Percentiles rank a stretch among this genome's conserved stretches.
Evolutionary conservation across 176 grass and related monocot genomes (phyloP).

Genomic region (Aegilops bicornis): DNA sequence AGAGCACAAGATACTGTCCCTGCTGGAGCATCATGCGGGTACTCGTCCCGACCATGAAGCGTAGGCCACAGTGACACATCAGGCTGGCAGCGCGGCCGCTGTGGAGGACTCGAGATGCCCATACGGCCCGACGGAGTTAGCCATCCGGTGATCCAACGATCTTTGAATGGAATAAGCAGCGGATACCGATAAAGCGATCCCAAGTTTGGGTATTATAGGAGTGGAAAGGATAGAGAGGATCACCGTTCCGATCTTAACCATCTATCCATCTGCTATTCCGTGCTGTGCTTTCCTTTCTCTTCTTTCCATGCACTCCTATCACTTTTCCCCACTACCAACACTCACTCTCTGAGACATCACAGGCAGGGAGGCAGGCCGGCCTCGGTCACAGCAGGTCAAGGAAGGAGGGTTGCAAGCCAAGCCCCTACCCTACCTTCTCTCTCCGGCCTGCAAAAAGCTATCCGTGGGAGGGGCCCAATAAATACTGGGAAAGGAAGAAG

Average conservation of each 20-base stretch:
- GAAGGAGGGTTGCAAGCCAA: conserved; percentile 13
- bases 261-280: not conserved
- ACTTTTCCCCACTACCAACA: conserved; percentile 58
- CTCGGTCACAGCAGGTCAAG: conserved; percentile 45
- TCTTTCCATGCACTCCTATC: conserved; percentile 45
- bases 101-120: conserved; percentile 43
- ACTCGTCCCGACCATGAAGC: not conserved
- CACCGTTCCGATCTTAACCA: conserved; percentile 50
- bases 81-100: not conserved
- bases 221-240: conserved; percentile 45
- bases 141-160: not conserved
- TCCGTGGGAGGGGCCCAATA: conserved; percentile 48
- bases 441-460: conserved; percentile 58
- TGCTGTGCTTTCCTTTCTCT: conserved; percentile 53
- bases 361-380: not conserved
- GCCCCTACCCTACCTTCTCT: not conserved
- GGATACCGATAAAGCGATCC: not conserved
- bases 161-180: conserved; percentile 25
- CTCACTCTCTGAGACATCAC: conserved; percentile 35
- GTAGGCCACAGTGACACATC: conserved; percentile 28
- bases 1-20: not conserved
- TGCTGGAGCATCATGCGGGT: not conserved
- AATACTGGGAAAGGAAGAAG: conserved; percentile 35
- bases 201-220: conserved; percentile 42
- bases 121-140: not conserved